Evolutionary conservation across 306 rosid genomes (phyloP), one percentile per base, ranked within the genome.

Genomic region (Begonia fuchsioides): DNA sequence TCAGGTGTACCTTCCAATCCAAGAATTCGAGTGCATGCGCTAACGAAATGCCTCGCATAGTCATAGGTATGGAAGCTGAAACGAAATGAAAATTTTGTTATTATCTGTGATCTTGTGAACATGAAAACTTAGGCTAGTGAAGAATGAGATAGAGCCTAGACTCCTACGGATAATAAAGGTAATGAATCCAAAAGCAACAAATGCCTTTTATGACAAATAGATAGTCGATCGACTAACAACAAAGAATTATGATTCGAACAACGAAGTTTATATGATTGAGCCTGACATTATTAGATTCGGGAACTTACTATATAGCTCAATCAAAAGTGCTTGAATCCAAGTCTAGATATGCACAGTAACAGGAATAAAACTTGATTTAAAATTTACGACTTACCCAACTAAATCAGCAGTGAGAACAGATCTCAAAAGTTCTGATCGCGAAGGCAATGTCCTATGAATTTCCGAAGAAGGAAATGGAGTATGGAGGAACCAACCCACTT

Each of bases 391-490:
- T 63, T 75, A 84, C 97, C 97, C 97, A 48, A 90, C 97, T 58
- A 90, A 63, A 62, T 90, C 97, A 53, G 97, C 97, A 20, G 84
- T 82, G 63, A 90, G 93, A 60, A 90, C 97, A 32, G 97, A 81
- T 70, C 84, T 78, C 73, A 90, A 52, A 11, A 90, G 72, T 64
- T 90, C 93, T 49, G 95, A 61, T 51, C 95, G 77, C 39, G 95
- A 90, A 20, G 97, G 95, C 39, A 88, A 65, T 43, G 90, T 84
- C 73, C 95, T 78, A 68, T 88, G 95, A 53, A 88, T 84, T 71
- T 88, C 97, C 20, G 97, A 88, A 65, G 97, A 90, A 73, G 97
- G 97, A 64, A 90, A 90, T 12, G 97, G 97, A 15, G 95, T 90
- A 58, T 90, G 95, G 62, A 90, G 95, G 77, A 90, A 90, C 95